Percentiles rank a stretch among this genome's conserved stretches.
phyloP scores from a whole-genome alignment of 257 asterid genomes.

The Knoxia roxburghii region DNA sequence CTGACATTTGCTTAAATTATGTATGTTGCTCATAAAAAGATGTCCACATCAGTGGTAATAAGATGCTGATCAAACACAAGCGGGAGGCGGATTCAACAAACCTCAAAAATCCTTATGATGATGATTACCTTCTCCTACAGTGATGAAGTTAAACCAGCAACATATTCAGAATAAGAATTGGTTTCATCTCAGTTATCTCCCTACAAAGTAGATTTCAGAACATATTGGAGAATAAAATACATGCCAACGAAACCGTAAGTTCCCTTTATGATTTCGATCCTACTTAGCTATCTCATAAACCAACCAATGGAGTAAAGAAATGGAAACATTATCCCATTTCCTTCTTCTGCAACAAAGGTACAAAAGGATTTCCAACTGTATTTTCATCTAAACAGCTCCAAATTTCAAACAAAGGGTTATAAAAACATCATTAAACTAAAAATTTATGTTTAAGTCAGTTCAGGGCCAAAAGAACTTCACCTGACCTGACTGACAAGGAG shows the following conservation, averaged over 20 bases:
- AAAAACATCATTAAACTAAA: not conserved
- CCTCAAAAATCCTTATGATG: not conserved
- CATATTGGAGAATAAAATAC: not conserved
- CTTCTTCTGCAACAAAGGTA: not conserved
- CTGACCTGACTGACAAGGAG: not conserved
- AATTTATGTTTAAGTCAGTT: not conserved
- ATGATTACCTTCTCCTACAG: not conserved
- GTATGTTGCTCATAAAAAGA: conserved; percentile 9
- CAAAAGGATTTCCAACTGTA: not conserved
- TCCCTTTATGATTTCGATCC: not conserved
- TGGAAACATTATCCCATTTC: not conserved
- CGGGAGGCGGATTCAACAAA: not conserved
- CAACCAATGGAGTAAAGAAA: not conserved
- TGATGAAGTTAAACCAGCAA: conserved; percentile 2
- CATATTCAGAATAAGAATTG: not conserved
- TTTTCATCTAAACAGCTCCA: not conserved
- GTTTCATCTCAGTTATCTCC: not conserved
- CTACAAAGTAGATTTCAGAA: not conserved
- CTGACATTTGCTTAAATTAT: conserved; percentile 47
- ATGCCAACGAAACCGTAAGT: not conserved
- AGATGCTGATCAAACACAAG: not conserved
- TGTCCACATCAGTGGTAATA: conserved; percentile 31
- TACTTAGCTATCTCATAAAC: not conserved
- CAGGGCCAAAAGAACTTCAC: not conserved
- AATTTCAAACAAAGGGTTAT: not conserved